Percentiles rank a stretch among this genome's conserved stretches.
These are phyloP conservation scores for Hansenula anomala DNA, from an alignment of 1,139 yeast species.

Conservation along the genomic window DNA sequence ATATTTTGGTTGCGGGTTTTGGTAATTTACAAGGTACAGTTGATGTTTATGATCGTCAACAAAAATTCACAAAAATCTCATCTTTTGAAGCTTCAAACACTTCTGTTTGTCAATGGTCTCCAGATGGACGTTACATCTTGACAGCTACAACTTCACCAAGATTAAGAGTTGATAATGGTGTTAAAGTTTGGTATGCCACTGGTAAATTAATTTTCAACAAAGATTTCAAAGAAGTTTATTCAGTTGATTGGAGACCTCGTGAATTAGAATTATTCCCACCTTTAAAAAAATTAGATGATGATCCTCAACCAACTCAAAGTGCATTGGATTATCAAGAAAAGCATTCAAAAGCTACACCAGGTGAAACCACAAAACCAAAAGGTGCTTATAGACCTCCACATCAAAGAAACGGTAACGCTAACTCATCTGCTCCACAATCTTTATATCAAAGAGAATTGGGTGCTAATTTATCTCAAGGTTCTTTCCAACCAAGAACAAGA, in stretches of 20 bases:
- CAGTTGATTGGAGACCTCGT: conserved; percentile 86
- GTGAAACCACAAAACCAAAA: conserved; percentile 44
- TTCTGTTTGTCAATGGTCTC: conserved; percentile 95
- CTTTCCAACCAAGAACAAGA: conserved; percentile 10
- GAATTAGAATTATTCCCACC: conserved; percentile 55
- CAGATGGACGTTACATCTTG: conserved; percentile 90
- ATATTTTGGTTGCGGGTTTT: conserved; percentile 90
- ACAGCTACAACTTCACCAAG: conserved; percentile 98
- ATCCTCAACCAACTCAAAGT: conserved; percentile 66
- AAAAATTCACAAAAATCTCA: conserved; percentile 73
- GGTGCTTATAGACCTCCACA: conserved; percentile 98
- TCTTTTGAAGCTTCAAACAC: conserved; percentile 92
- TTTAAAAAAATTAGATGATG: conserved; percentile 45
- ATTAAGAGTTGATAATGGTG: conserved; percentile 93
- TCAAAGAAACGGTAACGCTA: conserved; percentile 48
- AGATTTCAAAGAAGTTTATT: conserved; percentile 75
- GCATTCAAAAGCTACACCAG: conserved; percentile 27
- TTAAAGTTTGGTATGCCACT: conserved; percentile 87
- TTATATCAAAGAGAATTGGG: conserved; percentile 54
- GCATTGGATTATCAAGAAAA: conserved; percentile 53
- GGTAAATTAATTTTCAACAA: conserved; percentile 76
- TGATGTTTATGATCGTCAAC: conserved; percentile 90
- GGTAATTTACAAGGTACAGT: conserved; percentile 97
- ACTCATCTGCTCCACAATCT: conserved; percentile 29
- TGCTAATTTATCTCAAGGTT: conserved; percentile 22